Conservation (phyloP, 257 asterid species). For the Ehretia macrophylla region DNA sequence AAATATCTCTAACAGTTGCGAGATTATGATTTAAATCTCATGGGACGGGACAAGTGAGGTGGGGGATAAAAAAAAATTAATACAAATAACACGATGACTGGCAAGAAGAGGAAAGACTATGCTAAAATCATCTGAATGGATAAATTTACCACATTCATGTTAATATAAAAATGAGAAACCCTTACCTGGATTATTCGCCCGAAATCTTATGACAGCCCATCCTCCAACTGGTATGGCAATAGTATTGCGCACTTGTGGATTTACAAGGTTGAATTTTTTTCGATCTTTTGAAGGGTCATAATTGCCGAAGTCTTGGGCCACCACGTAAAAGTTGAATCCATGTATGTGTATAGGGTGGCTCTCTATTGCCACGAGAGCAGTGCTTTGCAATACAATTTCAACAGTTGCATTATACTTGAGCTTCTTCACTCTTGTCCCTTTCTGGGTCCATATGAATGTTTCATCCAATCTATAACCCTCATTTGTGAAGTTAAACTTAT, state of each 20-base stretch:
- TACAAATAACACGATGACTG: too few relatives aligned
- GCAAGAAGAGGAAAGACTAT: too few relatives aligned
- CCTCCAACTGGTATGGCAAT: slow-evolving; percentile 3
- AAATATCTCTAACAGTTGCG: too few relatives aligned
- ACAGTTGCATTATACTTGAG: slow-evolving; percentile 4
- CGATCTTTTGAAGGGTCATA: slow-evolving; percentile 1
- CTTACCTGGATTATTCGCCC: slow-evolving; percentile 7
- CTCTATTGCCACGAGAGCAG: background rate
- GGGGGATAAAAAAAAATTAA: too few relatives aligned
- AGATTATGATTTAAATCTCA: too few relatives aligned
- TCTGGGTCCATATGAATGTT: background rate
- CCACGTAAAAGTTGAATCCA: slow-evolving; percentile 7
- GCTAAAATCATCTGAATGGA: too few relatives aligned
- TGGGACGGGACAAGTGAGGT: too few relatives aligned
- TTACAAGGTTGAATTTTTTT: slow-evolving; percentile 3
- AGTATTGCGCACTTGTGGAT: slow-evolving; percentile 1
- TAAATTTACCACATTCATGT: too few relatives aligned
- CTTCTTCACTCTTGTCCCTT: slow-evolving; percentile 1
- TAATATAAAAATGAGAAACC: too few relatives aligned
- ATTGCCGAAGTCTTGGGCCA: slow-evolving; percentile 6
- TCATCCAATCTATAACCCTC: background rate
- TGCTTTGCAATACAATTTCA: slow-evolving; percentile 4
- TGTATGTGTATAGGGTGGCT: slow-evolving; percentile 11
- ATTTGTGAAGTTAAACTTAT: slow-evolving; percentile 1
- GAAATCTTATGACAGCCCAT: slow-evolving; percentile 4